Percentiles rank a stretch among this genome's conserved stretches.
Conservation (phyloP, 495 filamentous ascomycete species). For the Chaetomium fimeti region DNA sequence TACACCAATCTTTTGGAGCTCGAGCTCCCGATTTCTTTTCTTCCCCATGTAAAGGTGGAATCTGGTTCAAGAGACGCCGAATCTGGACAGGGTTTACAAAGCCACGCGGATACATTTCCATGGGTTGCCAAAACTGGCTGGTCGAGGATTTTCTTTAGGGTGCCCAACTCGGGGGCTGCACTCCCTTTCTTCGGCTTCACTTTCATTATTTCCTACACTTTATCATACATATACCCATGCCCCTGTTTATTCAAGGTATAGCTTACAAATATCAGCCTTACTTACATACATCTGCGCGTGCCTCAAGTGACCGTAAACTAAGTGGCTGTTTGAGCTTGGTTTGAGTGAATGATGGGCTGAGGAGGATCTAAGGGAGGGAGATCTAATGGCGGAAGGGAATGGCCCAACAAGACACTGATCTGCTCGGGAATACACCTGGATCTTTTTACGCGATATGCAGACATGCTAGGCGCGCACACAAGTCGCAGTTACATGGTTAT, state of each 20-base stretch:
- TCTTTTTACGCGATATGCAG: no score
- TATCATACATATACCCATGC: background rate
- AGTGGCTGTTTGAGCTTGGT: background rate
- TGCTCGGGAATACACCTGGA: no score
- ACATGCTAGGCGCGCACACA: background rate
- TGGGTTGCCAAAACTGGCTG: background rate
- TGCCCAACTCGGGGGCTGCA: constrained; percentile 12
- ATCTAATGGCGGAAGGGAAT: no score
- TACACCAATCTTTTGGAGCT: background rate
- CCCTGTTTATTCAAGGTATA: background rate
- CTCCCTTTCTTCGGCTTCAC: background rate
- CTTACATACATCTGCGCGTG: background rate
- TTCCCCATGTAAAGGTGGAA: background rate
- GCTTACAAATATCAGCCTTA: constrained; percentile 3
- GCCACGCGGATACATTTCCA: background rate
- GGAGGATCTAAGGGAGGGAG: no score
- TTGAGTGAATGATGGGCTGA: no score
- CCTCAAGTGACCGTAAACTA: background rate
- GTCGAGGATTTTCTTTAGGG: background rate
- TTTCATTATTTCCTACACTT: constrained; percentile 8
- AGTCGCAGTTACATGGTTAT: background rate
- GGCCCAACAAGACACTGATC: no score
- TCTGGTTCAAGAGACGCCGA: background rate
- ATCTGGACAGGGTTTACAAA: constrained; percentile 3
- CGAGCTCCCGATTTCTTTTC: background rate